A percentile compares a stretch with the other conserved stretches of the same genome.
Evolutionary conservation across 2,329 filamentous ascomycete species (phyloP).

Genomic region (Colletotrichum endophyticum): DNA sequence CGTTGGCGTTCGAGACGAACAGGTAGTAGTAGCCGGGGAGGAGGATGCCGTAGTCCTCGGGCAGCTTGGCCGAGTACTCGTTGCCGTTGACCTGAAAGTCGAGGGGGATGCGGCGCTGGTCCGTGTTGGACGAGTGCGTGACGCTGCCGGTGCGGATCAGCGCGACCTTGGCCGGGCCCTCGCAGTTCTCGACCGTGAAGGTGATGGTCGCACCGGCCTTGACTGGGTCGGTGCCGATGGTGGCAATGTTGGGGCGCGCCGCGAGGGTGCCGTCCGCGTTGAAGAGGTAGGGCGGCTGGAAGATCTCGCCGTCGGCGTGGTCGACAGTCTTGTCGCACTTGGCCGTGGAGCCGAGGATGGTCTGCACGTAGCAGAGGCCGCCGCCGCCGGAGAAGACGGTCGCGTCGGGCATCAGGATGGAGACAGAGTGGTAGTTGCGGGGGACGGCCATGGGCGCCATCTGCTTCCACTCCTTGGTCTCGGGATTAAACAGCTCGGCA

Average conservation of each 20-base stretch:
- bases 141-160: slow-evolving; percentile 53
- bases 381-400: slow-evolving; percentile 56
- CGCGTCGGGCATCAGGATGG: slow-evolving; percentile 54
- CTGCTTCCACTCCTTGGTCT: slow-evolving; percentile 40
- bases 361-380: slow-evolving; percentile 49
- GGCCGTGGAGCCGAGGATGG: slow-evolving; percentile 20
- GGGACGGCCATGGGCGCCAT: slow-evolving; percentile 42
- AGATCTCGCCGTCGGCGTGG: slow-evolving; percentile 61
- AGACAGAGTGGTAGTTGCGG: slow-evolving; percentile 55
- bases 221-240: slow-evolving; percentile 28
- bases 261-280: slow-evolving; percentile 43
- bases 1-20: slow-evolving; percentile 50
- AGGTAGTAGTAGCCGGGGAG: slow-evolving; percentile 60
- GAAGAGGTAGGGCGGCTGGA: slow-evolving; percentile 60
- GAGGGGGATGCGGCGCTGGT: slow-evolving; percentile 59
- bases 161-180: slow-evolving; percentile 33
- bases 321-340: slow-evolving; percentile 47
- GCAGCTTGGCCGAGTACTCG: slow-evolving; percentile 45
- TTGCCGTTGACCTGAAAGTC: slow-evolving; percentile 27
- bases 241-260: slow-evolving; percentile 45
- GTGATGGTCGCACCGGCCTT: slow-evolving; percentile 25
- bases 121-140: slow-evolving; percentile 63
- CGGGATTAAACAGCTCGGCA: slow-evolving; percentile 52
- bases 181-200: slow-evolving; percentile 37
- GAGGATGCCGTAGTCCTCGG: slow-evolving; percentile 51